phyloP scores from a whole-genome alignment of 169 alveolate species.

The Babesia ovis region DNA sequence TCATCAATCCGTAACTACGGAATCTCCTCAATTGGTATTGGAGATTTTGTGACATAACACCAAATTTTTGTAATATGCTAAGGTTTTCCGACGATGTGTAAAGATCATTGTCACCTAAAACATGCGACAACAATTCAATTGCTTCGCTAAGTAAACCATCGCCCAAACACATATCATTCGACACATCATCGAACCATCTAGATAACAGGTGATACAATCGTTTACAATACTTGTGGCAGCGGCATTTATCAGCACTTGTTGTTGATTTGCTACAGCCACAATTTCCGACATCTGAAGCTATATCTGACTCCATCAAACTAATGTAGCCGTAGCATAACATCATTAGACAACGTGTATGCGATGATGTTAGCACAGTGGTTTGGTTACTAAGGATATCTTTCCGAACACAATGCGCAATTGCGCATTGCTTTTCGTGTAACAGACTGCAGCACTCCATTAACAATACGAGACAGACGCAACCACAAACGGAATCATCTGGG shows the following conservation, averaged over 20 bases:
- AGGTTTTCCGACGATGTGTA: neutral
- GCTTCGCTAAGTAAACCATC: slow-evolving; percentile 2
- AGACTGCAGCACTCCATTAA: neutral
- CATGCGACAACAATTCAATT: neutral
- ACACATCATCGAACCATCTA: neutral
- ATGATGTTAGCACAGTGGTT: neutral
- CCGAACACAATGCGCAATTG: neutral
- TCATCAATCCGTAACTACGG: neutral
- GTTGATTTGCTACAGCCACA: neutral
- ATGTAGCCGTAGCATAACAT: neutral
- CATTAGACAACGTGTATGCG: neutral
- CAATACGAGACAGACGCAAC: neutral
- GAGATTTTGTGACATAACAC: neutral
- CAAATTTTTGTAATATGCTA: neutral
- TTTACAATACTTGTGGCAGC: neutral
- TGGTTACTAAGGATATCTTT: neutral
- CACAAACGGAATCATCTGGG: neutral
- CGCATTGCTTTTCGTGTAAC: slow-evolving; percentile 7
- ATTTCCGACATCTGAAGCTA: neutral
- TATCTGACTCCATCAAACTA: neutral
- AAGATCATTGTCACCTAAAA: neutral
- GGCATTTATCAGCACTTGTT: neutral
- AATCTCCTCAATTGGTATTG: neutral
- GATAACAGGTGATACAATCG: neutral
- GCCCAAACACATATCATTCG: neutral